Evolutionary conservation across 2,329 filamentous ascomycete species (phyloP).

Genomic region (Aureobasidium uvarum): DNA sequence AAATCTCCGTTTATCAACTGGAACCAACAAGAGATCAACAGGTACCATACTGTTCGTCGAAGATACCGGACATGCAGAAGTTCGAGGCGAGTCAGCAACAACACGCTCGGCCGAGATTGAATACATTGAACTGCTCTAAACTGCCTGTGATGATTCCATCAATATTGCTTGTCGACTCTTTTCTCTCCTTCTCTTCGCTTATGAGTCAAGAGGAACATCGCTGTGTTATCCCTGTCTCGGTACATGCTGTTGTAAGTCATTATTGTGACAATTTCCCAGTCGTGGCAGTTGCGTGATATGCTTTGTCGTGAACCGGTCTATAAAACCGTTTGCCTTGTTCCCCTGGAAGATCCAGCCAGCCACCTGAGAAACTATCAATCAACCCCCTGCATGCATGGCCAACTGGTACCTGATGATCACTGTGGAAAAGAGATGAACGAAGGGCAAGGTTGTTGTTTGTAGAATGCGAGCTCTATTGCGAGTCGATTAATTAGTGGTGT

Average conservation of each 20-base stretch:
- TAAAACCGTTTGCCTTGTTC: constrained; percentile 21
- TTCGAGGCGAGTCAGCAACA: constrained; percentile 7
- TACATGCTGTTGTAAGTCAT: neutral
- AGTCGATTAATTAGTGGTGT: constrained; percentile 20
- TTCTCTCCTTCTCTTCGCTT: neutral
- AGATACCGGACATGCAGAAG: neutral
- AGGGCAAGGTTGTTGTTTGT: neutral
- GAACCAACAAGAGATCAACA: constrained; percentile 1
- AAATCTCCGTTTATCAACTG: constrained; percentile 4
- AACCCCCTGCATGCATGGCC: constrained; percentile 16
- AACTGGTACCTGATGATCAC: constrained; percentile 21
- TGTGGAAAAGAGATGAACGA: neutral
- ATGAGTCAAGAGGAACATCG: neutral
- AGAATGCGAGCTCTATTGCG: constrained; percentile 21
- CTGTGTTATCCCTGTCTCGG: constrained; percentile 12
- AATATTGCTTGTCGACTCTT: neutral
- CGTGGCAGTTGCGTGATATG: constrained; percentile 18
- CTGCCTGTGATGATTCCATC: neutral
- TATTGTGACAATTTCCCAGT: constrained; percentile 25
- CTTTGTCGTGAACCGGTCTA: constrained; percentile 12
- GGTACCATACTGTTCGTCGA: neutral
- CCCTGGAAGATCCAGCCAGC: constrained; percentile 18
- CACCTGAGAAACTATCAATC: constrained; percentile 5
- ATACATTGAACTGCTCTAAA: neutral
- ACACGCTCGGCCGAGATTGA: neutral